Evolutionary conservation across 768 basidiomycete genomes (phyloP), one percentile per base, ranked within the genome.

Genomic region (Tricholomella constricta): DNA sequence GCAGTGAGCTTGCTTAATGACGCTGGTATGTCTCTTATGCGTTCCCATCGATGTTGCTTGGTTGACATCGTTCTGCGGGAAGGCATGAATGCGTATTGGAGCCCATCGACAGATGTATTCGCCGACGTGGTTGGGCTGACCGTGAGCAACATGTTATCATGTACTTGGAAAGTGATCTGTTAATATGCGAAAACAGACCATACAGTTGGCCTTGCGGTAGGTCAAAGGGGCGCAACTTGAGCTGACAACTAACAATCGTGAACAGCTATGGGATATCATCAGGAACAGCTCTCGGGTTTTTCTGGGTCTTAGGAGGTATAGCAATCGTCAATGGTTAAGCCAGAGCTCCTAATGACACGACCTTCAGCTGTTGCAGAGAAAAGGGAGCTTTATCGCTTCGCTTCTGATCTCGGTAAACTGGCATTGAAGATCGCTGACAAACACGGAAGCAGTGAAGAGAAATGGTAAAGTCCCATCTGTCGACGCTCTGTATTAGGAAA

Each of bases 31-130:
- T 58, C 9, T 26, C 25, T 15, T 27, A 40, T 10, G 34, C 10
- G 29, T 52, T 19, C 31, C 10, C 12, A 25, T 31, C 20, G 15
- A 51, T 23, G 11, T 23, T 47, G 26, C 14, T 17, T 20, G 52
- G 15, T 12, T 19, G 41, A 45, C 15, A 32, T 41, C 26, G 15
- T 48, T 14, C 22, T 41, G 10, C 26, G 26, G 40, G 12, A 46
- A 86, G 85, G 84, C 4, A 79, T 81, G 25, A 85, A 85, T 64
- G 85, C 87, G 10, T 88, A 88, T 60, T 89, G 87, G 87, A 85
- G 80, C 58, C 75, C 79, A 11, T 73, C 75, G 2, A 69, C 77
- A 9, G 76, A 77, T 47, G 78, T 79, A 2, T 83, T 86, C 59
- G 69, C 77, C 9, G 85, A 85, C 64, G 70, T 84, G 15, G 81